Conservation (phyloP, 495 filamentous ascomycete genomes). For the Neurospora discreta region DNA sequence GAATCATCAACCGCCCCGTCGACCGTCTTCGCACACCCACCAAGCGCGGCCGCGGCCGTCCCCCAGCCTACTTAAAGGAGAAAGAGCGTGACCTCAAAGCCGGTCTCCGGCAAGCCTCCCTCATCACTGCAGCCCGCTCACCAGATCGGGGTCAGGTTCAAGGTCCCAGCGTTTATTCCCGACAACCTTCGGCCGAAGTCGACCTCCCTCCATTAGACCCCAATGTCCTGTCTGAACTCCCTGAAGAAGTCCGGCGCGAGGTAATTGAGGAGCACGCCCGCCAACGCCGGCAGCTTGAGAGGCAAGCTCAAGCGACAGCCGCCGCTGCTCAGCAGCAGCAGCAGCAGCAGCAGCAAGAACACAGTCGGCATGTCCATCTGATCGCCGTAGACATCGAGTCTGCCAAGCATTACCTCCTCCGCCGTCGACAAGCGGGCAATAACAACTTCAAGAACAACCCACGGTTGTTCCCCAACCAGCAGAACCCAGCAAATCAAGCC, state of each 20-base stretch:
- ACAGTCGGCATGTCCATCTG: neutral
- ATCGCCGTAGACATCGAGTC: neutral
- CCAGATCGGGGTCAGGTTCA: neutral
- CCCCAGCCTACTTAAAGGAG: neutral
- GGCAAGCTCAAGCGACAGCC: constrained; percentile 9
- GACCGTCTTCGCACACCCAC: constrained; percentile 30
- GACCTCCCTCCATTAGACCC: constrained; percentile 35
- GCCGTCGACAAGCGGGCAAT: neutral
- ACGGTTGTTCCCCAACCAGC: neutral
- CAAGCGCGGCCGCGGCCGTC: constrained; percentile 37
- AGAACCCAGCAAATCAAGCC: neutral
- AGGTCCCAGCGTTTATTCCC: neutral
- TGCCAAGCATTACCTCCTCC: neutral
- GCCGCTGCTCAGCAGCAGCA: neutral
- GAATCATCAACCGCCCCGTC: constrained; percentile 26
- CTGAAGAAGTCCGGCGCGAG: constrained; percentile 68
- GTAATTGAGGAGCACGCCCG: constrained; percentile 54
- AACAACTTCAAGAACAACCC: neutral
- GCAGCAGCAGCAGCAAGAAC: neutral
- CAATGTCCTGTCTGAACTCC: constrained; percentile 69
- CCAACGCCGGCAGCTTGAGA: constrained; percentile 40
- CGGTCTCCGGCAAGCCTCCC: neutral
- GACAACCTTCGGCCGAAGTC: neutral
- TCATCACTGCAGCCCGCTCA: neutral
- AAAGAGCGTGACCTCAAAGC: neutral